Evolutionary conservation across 2,329 filamentous ascomycete species (phyloP), one percentile per base, ranked within the genome.

Genomic region (Cytospora schulzeri): DNA sequence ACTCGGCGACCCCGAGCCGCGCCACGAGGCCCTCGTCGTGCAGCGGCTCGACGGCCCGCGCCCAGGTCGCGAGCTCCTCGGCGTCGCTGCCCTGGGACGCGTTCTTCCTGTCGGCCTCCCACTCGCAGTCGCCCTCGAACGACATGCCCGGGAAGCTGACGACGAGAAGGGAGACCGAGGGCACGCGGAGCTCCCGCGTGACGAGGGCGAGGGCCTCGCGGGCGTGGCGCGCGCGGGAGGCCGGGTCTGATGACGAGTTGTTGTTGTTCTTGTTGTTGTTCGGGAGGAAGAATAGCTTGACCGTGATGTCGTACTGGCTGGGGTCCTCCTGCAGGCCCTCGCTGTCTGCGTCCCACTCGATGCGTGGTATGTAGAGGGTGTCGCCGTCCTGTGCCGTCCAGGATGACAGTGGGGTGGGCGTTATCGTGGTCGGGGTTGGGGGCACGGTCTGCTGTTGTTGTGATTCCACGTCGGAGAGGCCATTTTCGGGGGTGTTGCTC

Each of bases 221-320:
- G 11, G 91, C 90, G 73, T 97, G 89, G 62, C 82, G 80, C 69
- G 85, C 85, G 66, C 94, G 87, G 17, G 65, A 52, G 22, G 83
- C 82, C 1, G 86, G 79, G 12, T 88, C 83, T 60, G n/a, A n/a
- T n/a, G n/a, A n/a, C n/a, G n/a, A n/a, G n/a, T n/a, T n/a, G n/a
- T n/a, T n/a, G n/a, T n/a, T n/a, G n/a, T n/a, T n/a, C n/a, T n/a
- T n/a, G n/a, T n/a, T n/a, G n/a, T n/a, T n/a, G n/a, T n/a, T n/a
- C n/a, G n/a, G n/a, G 31, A 98, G 84, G 77, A 95, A 96, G 81
- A 99, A 99, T 26, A 99, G 79, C 78, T 99, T 99, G 67, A 95
- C 89, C 0, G 94, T 97, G 72, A 97, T 93, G 74, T 97, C 93
- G 80, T 99, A 99, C 70, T 93, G 88, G 65, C 85, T 82, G 29